Base-by-base conservation (phyloP, 1,139 yeast species). In the Suhomyces taliae region DNA sequence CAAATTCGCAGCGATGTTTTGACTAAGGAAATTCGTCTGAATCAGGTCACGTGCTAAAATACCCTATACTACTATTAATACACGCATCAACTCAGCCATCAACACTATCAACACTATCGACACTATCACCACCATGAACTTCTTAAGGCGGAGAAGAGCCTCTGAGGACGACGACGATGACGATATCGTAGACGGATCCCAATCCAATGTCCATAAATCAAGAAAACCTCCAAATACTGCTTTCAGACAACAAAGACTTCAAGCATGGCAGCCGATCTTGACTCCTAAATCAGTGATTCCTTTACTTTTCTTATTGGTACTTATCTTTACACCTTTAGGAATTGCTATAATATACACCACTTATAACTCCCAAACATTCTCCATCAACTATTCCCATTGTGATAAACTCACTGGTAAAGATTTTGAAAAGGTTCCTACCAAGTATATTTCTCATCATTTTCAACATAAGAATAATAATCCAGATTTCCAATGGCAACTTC, bases 201-300 rank as follows among this genome's bases (percentile, higher is more conserved):
- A 55, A 2, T 53, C 69, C 34, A 66, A 64, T 40, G 63, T 68
- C 37, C 69, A 67, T 39, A 82, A 79, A 55, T 80, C 85, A 4
- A 69, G 88, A 52, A 82, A 83, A 59, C 90, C 87, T 10, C 85
- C 83, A 58, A 87, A 87, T 61, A 87, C 93, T 4, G 93, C 93
- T 2, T 87, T 87, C 59, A 78, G 91, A 59, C 95, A 87, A 60
- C 80, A 75, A 57, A 52, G 79, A 49, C 64, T 75, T 46, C 85
- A 85, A 60, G 86, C 93, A 49, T 87, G 93, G 93, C 93, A 87
- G 65, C 93, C 93, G 0, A 84, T 86, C 40, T 73, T 87, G 47
- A 83, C 90, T 0, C 91, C 93, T 4, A 83, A 80, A 54, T 78
- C 87, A n/a, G 90, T 86, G 45, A 73, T 87, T 26, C 93, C 93